Base-by-base conservation (phyloP, 2,329 filamentous ascomycete genomes). In the Didymella lethalis region DNA sequence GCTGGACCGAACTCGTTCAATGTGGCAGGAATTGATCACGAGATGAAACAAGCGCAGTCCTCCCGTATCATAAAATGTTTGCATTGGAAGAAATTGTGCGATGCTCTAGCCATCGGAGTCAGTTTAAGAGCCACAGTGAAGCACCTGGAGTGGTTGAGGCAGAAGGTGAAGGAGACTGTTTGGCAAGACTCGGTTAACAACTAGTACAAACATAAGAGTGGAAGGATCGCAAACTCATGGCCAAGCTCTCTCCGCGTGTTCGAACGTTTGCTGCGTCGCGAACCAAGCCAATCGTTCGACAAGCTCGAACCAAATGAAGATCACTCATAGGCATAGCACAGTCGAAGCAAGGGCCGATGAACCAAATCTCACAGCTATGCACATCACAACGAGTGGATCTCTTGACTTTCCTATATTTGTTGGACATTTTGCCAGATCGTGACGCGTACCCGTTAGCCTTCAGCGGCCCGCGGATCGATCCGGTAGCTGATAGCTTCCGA, bases 1-100 rank as follows among this genome's bases (percentile, higher is more conserved):
- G 48, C 48, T 14, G 47, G 54, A 14, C 41, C 47, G 8, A 51
- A 57, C 8, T 43, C 54, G 10, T 47, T 57, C 20, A 51, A 57
- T 26, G 32, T 32, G 25, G 48, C 47, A 32, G 47, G 54, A 28
- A 57, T 47, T 4, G 51, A 34, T 7, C 47, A 40, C n/a, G 32
- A 46, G 28, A 47, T 57, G 48, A 57, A 51, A n/a, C 48, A 57
- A 18, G 20, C 48, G 16, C 43, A 48, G 16, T 18, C 48, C 2
- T 43, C 41, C 11, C 48, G 36, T 34, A 57, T 48, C 10, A 41
- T 41, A 16, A 16, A 25, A n/a, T 41, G 54, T 10, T n/a, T 51
- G 8, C 47, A 12, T 5, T 51, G n/a, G 40, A 51, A 46, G 34
- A 12, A 26, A 5, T 12, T n/a, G 10, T 32, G 25, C 6, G 26